A percentile compares a stretch with the other conserved stretches of the same genome.
Evolutionary conservation across 2,329 filamentous ascomycete genomes (phyloP).

Genomic region (Colletotrichum sp.): DNA sequence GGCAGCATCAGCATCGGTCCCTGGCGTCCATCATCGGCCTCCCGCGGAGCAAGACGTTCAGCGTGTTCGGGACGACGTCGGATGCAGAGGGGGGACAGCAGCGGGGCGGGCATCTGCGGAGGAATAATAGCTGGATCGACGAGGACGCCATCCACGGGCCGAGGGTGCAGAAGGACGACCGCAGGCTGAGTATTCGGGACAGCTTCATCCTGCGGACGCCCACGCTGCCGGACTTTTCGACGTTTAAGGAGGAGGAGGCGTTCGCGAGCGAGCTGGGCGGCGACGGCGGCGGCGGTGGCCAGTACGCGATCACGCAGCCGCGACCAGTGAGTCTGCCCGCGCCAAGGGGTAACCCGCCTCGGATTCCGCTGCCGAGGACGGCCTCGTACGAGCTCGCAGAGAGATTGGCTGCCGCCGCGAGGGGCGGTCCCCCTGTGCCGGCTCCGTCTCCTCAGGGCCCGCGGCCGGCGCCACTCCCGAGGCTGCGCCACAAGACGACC

Average conservation of each 20-base stretch:
- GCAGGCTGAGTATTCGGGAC: conserved; percentile 33
- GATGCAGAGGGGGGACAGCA: not conserved
- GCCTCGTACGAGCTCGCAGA: conserved; percentile 22
- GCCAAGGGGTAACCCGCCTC: not conserved
- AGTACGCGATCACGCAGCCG: conserved; percentile 8
- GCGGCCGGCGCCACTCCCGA: conserved; percentile 8
- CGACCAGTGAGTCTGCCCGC: conserved; percentile 8
- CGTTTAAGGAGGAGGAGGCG: conserved; percentile 27
- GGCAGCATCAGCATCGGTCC: not conserved
- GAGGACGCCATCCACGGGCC: conserved; percentile 58
- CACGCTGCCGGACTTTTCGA: conserved; percentile 39
- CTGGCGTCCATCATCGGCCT: conserved; percentile 3
- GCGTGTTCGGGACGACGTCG: conserved; percentile 23
- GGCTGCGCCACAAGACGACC: conserved; percentile 36
- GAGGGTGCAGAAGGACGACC: conserved; percentile 36
- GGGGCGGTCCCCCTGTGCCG: conserved; percentile 15
- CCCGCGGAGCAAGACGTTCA: conserved; percentile 30
- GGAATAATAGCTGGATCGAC: conserved; percentile 48
- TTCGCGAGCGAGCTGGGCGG: not conserved
- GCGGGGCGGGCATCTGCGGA: not conserved
- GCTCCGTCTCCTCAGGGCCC: conserved; percentile 13
- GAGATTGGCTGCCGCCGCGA: conserved; percentile 20
- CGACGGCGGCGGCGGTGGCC: not conserved
- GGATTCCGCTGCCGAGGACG: conserved; percentile 13
- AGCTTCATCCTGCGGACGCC: conserved; percentile 34